Evolutionary conservation across 1,139 yeast genomes (phyloP), one percentile per base, ranked within the genome.

Genomic region (Candida sp.): DNA sequence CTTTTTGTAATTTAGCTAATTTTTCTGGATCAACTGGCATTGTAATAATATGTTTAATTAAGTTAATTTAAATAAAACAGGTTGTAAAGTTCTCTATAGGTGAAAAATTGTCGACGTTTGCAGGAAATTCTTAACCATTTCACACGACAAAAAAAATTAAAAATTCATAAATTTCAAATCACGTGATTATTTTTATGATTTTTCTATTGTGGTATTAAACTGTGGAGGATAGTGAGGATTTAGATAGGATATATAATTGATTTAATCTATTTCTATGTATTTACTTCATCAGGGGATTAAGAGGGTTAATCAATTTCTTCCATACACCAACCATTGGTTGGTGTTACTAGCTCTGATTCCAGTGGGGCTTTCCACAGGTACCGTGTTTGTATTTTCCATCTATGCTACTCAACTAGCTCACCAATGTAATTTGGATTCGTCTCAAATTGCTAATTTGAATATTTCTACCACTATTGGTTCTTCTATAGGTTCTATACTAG

Each of bases 21-120:
- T 86, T 86, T 73, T 83, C 93, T 75, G 87, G 91, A 68, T 86
- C 93, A 68, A 86, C 79, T 70, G 90, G 90, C 95, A 86, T 86
- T 46, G 47, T 70, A 40, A 9, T 23, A 15, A 33, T 9, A 29
- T 40, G 22, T 22, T 12, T 36, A 7, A 27, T 21, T 21, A 15
- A 27, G 22, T 12, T 33, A 35, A 35, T 12, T 21, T 29, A 40
- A 25, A 41, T 37, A 41, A 37, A 32, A 15, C 2, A 15, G 19
- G 19, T 15, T 15, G 19, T 15, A 15, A 15, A 15, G 19, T 39
- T 42, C 25, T 33, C 32, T 7, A 41, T 21, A 25, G 32, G 36
- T 51, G 56, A 54, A 53, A 50, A 53, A 49, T 58, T 51, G 62
- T 56, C 63, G 63, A 57, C 56, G 43, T 32, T 32, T 9, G 19